Evolutionary conservation across 2,329 filamentous ascomycete genomes (phyloP).

Genomic region (Teratosphaeria nubilosa): DNA sequence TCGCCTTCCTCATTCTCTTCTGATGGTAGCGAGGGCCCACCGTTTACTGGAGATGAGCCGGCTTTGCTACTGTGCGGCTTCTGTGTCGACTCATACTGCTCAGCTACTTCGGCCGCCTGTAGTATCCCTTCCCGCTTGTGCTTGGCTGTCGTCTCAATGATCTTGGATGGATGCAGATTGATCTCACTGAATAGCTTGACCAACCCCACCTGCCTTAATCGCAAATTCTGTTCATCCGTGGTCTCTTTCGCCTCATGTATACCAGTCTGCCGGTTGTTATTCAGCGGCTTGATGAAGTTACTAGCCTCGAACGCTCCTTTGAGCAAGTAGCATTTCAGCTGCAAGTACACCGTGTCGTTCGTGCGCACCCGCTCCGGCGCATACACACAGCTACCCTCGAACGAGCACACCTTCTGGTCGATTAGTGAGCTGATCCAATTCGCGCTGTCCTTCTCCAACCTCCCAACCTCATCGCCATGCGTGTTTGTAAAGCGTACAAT

Average conservation of each 20-base stretch:
- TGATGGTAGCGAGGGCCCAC: constrained; percentile 46
- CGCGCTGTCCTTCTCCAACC: constrained; percentile 76
- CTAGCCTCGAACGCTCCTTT: constrained; percentile 60
- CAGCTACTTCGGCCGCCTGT: constrained; percentile 77
- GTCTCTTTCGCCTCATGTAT: constrained; percentile 82
- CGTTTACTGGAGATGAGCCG: constrained; percentile 26
- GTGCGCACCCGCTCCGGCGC: constrained; percentile 75
- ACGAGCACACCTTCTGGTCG: constrained; percentile 78
- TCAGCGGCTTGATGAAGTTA: constrained; percentile 51
- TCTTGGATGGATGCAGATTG: constrained; percentile 63
- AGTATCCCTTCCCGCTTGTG: constrained; percentile 77
- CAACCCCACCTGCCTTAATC: constrained; percentile 74
- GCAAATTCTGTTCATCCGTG: constrained; percentile 69
- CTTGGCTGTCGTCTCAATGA: constrained; percentile 64
- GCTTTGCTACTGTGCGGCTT: constrained; percentile 35
- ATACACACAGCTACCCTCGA: constrained; percentile 82
- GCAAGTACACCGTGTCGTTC: constrained; percentile 89
- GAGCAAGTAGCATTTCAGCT: constrained; percentile 69
- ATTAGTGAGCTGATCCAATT: constrained; percentile 87
- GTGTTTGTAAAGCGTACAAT: constrained; percentile 83
- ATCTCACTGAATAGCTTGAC: constrained; percentile 86
- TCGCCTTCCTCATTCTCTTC: constrained; percentile 61
- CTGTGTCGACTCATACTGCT: constrained; percentile 54
- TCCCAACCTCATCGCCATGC: constrained; percentile 71
- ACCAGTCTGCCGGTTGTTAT: constrained; percentile 60